Percentiles rank a stretch among this genome's conserved stretches.
These are phyloP conservation scores for Hypoxylon sp. DNA, from an alignment of 2,329 filamentous ascomycete genomes.

Conservation along the genomic window DNA sequence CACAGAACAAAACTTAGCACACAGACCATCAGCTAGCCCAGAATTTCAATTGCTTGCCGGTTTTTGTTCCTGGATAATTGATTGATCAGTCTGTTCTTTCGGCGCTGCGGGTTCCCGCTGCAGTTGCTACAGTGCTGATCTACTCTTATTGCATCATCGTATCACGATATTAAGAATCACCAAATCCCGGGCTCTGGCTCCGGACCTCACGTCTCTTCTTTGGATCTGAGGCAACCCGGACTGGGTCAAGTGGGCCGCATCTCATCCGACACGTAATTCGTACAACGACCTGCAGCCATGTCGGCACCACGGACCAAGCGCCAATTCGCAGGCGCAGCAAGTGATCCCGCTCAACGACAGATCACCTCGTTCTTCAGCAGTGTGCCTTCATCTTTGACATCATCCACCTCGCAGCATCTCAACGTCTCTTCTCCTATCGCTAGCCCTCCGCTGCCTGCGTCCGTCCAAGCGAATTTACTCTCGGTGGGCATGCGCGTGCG, in stretches of 20 bases:
- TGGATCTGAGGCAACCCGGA: slow-evolving; percentile 28
- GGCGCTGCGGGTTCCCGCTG: slow-evolving; percentile 3
- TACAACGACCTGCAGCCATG: slow-evolving; percentile 57
- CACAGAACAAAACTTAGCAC: background rate
- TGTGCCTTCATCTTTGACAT: slow-evolving; percentile 40
- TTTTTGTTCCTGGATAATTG: background rate
- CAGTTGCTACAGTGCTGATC: background rate
- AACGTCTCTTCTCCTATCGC: slow-evolving; percentile 55
- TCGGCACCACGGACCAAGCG: slow-evolving; percentile 71
- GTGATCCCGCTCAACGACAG: slow-evolving; percentile 71
- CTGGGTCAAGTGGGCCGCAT: slow-evolving; percentile 28
- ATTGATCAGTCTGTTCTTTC: slow-evolving; percentile 1
- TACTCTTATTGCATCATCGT: slow-evolving; percentile 25
- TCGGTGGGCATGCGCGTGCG: slow-evolving; percentile 94
- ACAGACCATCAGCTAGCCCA: background rate
- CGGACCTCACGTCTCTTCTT: slow-evolving; percentile 8
- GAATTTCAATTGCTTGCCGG: background rate
- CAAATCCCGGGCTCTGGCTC: slow-evolving; percentile 17
- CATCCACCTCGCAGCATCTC: slow-evolving; percentile 43
- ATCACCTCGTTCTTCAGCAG: slow-evolving; percentile 74
- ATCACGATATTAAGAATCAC: slow-evolving; percentile 18
- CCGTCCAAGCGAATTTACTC: slow-evolving; percentile 85
- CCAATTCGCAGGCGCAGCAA: slow-evolving; percentile 72
- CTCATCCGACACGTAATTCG: slow-evolving; percentile 34
- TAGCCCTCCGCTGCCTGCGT: slow-evolving; percentile 70